A percentile compares a stretch with the other conserved stretches of the same genome.
Evolutionary conservation across 306 rosid genomes (phyloP).

Genomic region (Fagus crenata): DNA sequence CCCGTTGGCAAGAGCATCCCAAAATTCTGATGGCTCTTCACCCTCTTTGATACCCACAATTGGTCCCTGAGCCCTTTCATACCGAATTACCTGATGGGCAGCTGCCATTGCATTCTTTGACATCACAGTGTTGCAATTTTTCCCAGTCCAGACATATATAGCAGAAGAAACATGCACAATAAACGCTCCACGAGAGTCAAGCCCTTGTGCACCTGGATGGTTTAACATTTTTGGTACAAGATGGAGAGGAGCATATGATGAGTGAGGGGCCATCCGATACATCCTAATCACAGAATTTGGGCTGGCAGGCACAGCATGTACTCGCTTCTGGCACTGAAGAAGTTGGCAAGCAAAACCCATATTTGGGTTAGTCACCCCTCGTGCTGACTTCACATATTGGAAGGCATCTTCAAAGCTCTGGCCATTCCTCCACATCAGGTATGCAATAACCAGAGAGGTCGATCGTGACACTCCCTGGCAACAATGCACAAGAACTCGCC

Average conservation of each 20-base stretch:
- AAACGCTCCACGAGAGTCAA: conserved; percentile 95
- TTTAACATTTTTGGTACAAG: conserved; percentile 74
- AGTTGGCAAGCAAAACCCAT: conserved; percentile 93
- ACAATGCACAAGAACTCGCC: conserved; percentile 91
- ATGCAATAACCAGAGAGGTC: conserved; percentile 81
- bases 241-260: conserved; percentile 88
- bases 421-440: conserved; percentile 93
- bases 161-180: conserved; percentile 78
- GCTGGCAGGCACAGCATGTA: conserved; percentile 79
- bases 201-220: conserved; percentile 55
- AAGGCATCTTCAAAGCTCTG: conserved; percentile 90
- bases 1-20: conserved; percentile 64
- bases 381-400: conserved; percentile 82
- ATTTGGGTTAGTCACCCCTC: conserved; percentile 90
- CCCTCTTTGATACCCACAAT: conserved; percentile 53
- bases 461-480: conserved; percentile 94
- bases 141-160: conserved; percentile 83
- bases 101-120: conserved; percentile 58
- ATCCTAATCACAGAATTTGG: conserved; percentile 77
- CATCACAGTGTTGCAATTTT: conserved; percentile 50
- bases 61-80: conserved; percentile 70
- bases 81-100: conserved; percentile 73
- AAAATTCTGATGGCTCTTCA: conserved; percentile 71
- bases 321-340: conserved; percentile 90
- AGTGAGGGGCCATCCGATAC: conserved; percentile 94